A percentile compares a stretch with the other conserved stretches of the same genome.
Conservation (phyloP, 1,284 basidiomycete genomes). For the Anthracocystis walkeri region DNA sequence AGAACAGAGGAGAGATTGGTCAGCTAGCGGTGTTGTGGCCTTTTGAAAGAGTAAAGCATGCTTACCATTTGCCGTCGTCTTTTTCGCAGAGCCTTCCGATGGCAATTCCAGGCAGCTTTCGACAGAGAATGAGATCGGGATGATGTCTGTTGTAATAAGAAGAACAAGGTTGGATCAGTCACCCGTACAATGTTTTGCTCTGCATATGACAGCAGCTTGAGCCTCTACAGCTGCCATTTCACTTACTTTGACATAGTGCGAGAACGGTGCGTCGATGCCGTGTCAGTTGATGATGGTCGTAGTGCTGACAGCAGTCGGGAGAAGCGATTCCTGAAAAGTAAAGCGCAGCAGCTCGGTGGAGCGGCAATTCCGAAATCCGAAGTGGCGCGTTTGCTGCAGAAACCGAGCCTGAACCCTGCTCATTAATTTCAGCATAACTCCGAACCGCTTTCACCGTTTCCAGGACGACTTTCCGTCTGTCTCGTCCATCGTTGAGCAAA, state of each 20-base stretch:
- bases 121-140: conserved; percentile 93
- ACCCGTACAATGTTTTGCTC: background rate
- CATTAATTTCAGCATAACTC: no score
- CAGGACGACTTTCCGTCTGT: no score
- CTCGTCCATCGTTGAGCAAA: no score
- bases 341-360: conserved; percentile 5
- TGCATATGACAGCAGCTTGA: background rate
- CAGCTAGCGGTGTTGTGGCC: background rate
- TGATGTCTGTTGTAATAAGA: conserved; percentile 54
- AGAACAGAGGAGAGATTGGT: background rate
- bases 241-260: conserved; percentile 55
- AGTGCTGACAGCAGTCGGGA: background rate
- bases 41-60: conserved; percentile 2
- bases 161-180: background rate
- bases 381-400: background rate
- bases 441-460: no score
- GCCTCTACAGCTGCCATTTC: background rate
- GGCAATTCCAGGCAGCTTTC: conserved; percentile 91
- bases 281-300: background rate
- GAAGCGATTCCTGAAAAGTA: background rate
- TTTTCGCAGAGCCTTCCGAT: conserved; percentile 98
- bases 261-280: background rate
- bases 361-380: conserved; percentile 25
- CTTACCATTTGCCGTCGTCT: conserved; percentile 98
- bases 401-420: background rate